phyloP scores from a whole-genome alignment of 1,139 yeast genomes.

The Debaryomyces nepalensis region DNA sequence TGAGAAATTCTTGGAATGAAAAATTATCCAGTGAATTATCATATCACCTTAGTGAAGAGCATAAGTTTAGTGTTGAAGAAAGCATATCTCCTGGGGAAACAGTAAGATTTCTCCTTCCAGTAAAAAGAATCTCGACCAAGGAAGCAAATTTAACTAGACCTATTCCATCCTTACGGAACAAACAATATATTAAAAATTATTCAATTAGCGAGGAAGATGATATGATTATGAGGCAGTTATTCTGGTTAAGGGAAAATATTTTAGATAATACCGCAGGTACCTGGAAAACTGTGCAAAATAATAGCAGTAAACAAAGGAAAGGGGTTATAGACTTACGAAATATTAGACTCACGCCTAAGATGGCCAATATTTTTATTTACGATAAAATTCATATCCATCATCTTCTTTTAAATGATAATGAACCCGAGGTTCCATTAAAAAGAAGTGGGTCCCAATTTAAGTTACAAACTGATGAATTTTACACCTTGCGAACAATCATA shows the following conservation, averaged over 20 bases:
- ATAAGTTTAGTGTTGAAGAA: constrained; percentile 28
- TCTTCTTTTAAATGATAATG: constrained; percentile 25
- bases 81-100: constrained; percentile 55
- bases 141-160: constrained; percentile 50
- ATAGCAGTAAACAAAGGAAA: constrained; percentile 28
- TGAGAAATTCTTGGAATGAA: constrained; percentile 72
- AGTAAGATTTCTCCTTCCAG: constrained; percentile 69
- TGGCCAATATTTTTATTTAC: constrained; percentile 54
- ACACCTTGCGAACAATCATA: constrained; percentile 51
- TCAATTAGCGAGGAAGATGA: constrained; percentile 59
- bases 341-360: constrained; percentile 59
- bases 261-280: constrained; percentile 61
- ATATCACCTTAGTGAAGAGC: constrained; percentile 21
- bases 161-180: constrained; percentile 77
- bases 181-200: constrained; percentile 73
- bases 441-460: constrained; percentile 26
- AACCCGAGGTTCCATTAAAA: constrained; percentile 15
- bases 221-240: constrained; percentile 57
- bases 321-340: constrained; percentile 73
- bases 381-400: constrained; percentile 51
- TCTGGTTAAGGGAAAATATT: constrained; percentile 80
- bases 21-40: constrained; percentile 32
- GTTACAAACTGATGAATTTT: constrained; percentile 51
- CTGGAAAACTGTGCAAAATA: constrained; percentile 53
- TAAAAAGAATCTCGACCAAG: constrained; percentile 54